These are phyloP conservation scores for Russula compacta DNA, from an alignment of 768 basidiomycete species.

Conservation along the genomic window DNA sequence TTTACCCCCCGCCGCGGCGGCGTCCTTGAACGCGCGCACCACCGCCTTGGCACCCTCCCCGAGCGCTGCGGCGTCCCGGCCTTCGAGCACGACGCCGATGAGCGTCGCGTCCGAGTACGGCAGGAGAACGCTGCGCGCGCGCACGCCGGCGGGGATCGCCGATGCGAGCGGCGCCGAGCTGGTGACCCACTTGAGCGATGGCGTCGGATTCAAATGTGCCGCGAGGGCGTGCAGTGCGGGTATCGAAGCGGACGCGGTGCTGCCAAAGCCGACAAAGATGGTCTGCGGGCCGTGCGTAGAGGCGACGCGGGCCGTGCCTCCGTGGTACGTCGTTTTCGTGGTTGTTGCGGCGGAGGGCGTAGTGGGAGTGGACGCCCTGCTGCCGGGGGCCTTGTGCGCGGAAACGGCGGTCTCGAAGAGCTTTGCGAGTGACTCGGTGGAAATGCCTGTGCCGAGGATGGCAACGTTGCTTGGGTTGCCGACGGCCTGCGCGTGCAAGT, in stretches of 20 bases:
- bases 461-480: constrained; percentile 65
- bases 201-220: constrained; percentile 67
- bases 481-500: constrained; percentile 67
- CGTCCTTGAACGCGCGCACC: constrained; percentile 52
- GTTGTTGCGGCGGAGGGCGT: constrained; percentile 28
- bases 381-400: constrained; percentile 28
- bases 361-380: constrained; percentile 31
- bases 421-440: constrained; percentile 48
- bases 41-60: constrained; percentile 62
- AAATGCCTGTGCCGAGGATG: constrained; percentile 81
- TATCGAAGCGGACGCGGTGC: constrained; percentile 49
- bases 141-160: constrained; percentile 47
- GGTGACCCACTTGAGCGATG: constrained; percentile 82
- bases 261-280: constrained; percentile 82
- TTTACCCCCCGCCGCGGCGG: constrained; percentile 30
- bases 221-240: constrained; percentile 73
- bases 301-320: constrained; percentile 78
- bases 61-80: constrained; percentile 49
- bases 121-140: constrained; percentile 66
- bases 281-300: constrained; percentile 55
- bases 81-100: constrained; percentile 76
- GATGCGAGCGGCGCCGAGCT: constrained; percentile 62
- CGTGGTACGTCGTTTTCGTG: constrained; percentile 54
- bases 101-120: constrained; percentile 90
- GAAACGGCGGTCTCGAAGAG: constrained; percentile 68